Base-by-base conservation (phyloP, 1,284 basidiomycete genomes). In the Cryptococcus amylolentus region DNA sequence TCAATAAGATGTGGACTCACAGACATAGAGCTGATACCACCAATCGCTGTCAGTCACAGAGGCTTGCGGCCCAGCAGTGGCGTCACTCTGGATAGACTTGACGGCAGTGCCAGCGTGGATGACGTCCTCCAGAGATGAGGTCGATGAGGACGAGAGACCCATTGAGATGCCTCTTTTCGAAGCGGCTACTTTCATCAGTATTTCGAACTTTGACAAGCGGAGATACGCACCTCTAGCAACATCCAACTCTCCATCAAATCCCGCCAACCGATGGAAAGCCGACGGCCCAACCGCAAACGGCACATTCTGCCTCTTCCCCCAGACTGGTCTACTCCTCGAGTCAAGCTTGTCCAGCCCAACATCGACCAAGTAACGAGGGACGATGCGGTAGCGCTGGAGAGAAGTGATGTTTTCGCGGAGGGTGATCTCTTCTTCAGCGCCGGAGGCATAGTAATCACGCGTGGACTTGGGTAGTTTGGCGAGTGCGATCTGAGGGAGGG, bases 111-210 rank as follows among this genome's bases (percentile, higher is more conserved):
- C 42, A 4, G 42, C 51, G 1, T 45, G 4, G 2, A 63, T 60
- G 8, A 73, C 69, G 44, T 69, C 64, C 39, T 63, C 67, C 14
- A 69, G 45, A 6, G 64, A 61, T 2, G 57, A 54, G n/a, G 52
- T 69, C 2, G 69, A 45, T 48, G 63, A 69, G 9, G 61, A 61
- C 3, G 68, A 70, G 9, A 73, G 57, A 14, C 56, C 52, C 71
- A 71, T 70, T 38, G 56, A 53, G 18, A 64, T 52, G 9, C 60
- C 59, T 4, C 55, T 51, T 42, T 60, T 61, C 13, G 62, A 61
- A 8, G 68, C 69, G 4, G 68, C 71, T 12, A 60, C 49, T 20
- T 39, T 5, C 18, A 38, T 20, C 20, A 20, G 20, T 20, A 20
- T 20, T 20, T 20, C 20, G 20, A 20, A 20, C 20, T 20, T 20